Evolutionary conservation across 2,329 filamentous ascomycete species (phyloP).

Genomic region (Lachnellula cervina): DNA sequence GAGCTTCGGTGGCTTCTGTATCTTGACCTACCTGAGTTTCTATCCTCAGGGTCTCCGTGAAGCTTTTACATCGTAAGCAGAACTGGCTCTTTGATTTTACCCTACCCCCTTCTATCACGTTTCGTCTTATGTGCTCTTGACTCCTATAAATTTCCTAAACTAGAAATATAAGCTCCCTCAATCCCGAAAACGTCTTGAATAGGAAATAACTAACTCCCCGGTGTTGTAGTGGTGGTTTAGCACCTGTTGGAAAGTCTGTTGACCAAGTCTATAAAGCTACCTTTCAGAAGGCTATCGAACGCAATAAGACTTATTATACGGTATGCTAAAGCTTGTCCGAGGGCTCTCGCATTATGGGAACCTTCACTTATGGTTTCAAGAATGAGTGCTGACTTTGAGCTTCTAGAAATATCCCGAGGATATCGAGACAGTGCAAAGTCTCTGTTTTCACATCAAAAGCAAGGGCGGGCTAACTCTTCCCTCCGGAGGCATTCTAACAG

Average conservation of each 20-base stretch:
- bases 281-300: conserved; percentile 62
- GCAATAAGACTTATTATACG: conserved; percentile 64
- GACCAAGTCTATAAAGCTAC: conserved; percentile 72
- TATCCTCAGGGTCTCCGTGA: conserved; percentile 74
- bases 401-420: conserved; percentile 75
- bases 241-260: conserved; percentile 65
- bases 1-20: conserved; percentile 87
- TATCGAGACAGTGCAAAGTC: conserved; percentile 57
- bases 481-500: conserved; percentile 66
- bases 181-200: no score
- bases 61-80: conserved; percentile 77
- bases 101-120: no score
- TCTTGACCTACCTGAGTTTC: conserved; percentile 76
- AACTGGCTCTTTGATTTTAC: no score
- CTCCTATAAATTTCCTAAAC: no score
- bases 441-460: conserved; percentile 60
- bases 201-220: no score
- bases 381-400: background rate
- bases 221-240: conserved; percentile 79
- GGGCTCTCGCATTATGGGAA: no score
- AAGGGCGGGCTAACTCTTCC: conserved; percentile 60
- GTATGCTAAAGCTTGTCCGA: background rate
- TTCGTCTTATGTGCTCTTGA: no score
- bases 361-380: no score
- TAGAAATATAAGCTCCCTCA: no score